Evolutionary conservation across 768 basidiomycete genomes (phyloP).

Genomic region (Tricholoma furcatifolium): DNA sequence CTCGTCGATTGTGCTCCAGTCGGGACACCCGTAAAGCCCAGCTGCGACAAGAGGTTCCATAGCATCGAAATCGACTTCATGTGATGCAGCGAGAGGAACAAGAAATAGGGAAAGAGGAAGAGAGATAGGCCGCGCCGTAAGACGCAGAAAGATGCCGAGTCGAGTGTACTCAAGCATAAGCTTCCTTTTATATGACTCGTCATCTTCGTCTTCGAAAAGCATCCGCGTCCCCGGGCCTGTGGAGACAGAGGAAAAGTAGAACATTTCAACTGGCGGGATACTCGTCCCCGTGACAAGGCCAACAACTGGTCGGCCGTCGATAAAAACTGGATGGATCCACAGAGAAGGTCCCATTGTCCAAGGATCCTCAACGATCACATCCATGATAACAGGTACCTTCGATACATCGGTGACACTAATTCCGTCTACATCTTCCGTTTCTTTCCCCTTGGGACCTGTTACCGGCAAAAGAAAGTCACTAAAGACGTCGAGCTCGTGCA

Average conservation of each 20-base stretch:
- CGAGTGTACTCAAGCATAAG: slow-evolving; percentile 68
- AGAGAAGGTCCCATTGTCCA: slow-evolving; percentile 57
- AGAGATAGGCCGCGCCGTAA: slow-evolving; percentile 56
- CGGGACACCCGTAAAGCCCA: slow-evolving; percentile 45
- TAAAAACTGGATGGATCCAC: slow-evolving; percentile 62
- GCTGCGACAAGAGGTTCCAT: slow-evolving; percentile 47
- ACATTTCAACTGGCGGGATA: slow-evolving; percentile 47
- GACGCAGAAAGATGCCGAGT: slow-evolving; percentile 58
- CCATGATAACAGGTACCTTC: slow-evolving; percentile 51
- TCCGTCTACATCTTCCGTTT: slow-evolving; percentile 55
- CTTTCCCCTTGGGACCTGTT: slow-evolving; percentile 47
- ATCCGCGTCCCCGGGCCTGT: slow-evolving; percentile 33
- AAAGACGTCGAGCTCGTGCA: slow-evolving; percentile 73
- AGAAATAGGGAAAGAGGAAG: slow-evolving; percentile 59
- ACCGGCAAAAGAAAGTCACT: slow-evolving; percentile 80
- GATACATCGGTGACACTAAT: slow-evolving; percentile 39
- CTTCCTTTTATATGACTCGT: slow-evolving; percentile 45
- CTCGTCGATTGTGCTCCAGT: slow-evolving; percentile 57
- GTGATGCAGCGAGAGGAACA: slow-evolving; percentile 54
- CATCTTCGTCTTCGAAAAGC: slow-evolving; percentile 36
- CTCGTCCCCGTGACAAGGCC: slow-evolving; percentile 69
- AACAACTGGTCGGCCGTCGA: slow-evolving; percentile 49
- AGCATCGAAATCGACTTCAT: slow-evolving; percentile 54
- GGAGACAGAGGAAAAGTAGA: slow-evolving; percentile 33
- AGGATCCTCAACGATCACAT: slow-evolving; percentile 62